Conservation (phyloP, 2,329 filamentous ascomycete species). For the Aspergillus tanneri region DNA sequence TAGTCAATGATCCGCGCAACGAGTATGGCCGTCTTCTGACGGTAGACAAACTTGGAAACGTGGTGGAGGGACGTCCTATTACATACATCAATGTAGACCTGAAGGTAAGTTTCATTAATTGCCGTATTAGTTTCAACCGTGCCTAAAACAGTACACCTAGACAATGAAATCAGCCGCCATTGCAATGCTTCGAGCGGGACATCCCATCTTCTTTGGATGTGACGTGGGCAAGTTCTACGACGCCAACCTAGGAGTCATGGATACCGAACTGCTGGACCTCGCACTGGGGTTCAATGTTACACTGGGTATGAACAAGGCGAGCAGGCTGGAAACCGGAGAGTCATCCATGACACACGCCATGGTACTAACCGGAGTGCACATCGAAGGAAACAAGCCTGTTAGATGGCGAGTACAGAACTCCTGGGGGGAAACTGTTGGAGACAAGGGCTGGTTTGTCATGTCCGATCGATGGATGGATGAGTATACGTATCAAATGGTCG, state of each 20-base stretch:
- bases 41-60: conserved; percentile 76
- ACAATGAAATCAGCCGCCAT: conserved; percentile 72
- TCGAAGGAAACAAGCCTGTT: conserved; percentile 66
- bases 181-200: conserved; percentile 71
- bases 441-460: conserved; percentile 88
- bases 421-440: conserved; percentile 70
- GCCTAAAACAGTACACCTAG: conserved; percentile 12
- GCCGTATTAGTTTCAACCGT: not conserved
- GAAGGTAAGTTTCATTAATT: conserved; percentile 22
- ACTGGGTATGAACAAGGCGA: conserved; percentile 72
- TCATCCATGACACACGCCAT: conserved; percentile 88
- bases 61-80: conserved; percentile 71
- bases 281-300: conserved; percentile 78
- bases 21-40: conserved; percentile 69
- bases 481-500: conserved; percentile 83
- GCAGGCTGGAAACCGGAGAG: conserved; percentile 71
- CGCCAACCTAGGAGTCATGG: conserved; percentile 70
- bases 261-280: conserved; percentile 73
- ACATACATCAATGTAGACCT: conserved; percentile 84
- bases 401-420: conserved; percentile 87
- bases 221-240: conserved; percentile 85
- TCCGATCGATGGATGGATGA: conserved; percentile 75
- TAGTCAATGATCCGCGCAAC: conserved; percentile 84
- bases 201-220: conserved; percentile 84
- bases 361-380: conserved; percentile 82